A percentile compares a stretch with the other conserved stretches of the same genome.
phyloP scores from a whole-genome alignment of 208 protist genomes.

The Crithidia brevicula region DNA sequence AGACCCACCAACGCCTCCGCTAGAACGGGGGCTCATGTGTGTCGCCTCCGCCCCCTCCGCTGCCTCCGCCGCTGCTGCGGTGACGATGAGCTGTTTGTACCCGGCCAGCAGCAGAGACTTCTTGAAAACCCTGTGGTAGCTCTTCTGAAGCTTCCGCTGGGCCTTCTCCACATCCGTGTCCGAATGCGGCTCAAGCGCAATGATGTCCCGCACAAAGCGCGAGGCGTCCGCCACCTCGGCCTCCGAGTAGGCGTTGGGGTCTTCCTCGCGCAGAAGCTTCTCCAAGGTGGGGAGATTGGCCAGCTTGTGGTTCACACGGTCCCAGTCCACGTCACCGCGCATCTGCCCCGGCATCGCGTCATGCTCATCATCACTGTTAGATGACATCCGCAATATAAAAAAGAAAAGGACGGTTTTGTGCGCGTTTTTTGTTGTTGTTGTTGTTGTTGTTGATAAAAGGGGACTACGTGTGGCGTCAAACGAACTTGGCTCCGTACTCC shows the following conservation, averaged over 20 bases:
- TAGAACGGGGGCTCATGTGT: too few species aligned
- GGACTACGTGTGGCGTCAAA: too few species aligned
- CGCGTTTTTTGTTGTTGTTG: constrained; percentile 14
- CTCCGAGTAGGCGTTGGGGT: constrained; percentile 70
- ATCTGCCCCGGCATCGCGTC: not conserved
- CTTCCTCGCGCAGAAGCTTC: constrained; percentile 61
- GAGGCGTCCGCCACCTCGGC: constrained; percentile 51
- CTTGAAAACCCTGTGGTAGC: constrained; percentile 62
- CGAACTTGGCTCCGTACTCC: too few species aligned
- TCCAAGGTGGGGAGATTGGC: constrained; percentile 76
- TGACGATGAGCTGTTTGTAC: constrained; percentile 66
- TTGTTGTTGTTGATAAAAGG: too few species aligned
- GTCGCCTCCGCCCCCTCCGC: not conserved
- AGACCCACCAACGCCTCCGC: too few species aligned
- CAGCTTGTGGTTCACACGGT: constrained; percentile 59
- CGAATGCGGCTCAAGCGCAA: constrained; percentile 29
- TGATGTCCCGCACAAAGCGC: constrained; percentile 57
- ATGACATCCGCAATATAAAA: constrained; percentile 33
- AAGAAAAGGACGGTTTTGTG: too few species aligned
- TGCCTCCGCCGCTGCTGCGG: not conserved
- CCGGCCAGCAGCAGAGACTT: constrained; percentile 82
- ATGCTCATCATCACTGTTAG: constrained; percentile 38
- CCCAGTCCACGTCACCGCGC: constrained; percentile 34
- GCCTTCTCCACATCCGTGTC: constrained; percentile 46
- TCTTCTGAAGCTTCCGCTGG: constrained; percentile 69